These are phyloP conservation scores for Zelonia costaricensis DNA, from an alignment of 208 protist genomes.

Conservation along the genomic window DNA sequence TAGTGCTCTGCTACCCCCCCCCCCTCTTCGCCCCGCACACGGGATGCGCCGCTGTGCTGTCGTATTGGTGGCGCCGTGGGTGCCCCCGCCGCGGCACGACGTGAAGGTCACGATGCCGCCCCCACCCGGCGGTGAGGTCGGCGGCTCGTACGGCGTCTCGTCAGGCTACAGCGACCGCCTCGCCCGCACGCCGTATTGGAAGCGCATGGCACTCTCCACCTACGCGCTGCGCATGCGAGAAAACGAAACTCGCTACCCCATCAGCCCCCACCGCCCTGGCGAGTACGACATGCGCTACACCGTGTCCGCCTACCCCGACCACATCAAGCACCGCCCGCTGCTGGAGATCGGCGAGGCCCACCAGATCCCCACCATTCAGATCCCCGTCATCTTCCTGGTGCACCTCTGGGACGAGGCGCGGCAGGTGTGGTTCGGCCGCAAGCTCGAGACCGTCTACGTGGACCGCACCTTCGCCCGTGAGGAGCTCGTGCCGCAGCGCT, in stretches of 20 bases:
- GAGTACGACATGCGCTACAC: conserved; percentile 91
- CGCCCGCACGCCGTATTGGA: conserved; percentile 83
- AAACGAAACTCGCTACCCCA: conserved; percentile 85
- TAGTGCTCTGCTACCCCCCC: too few species aligned
- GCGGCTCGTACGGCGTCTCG: conserved; percentile 81
- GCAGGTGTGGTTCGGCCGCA: conserved; percentile 69
- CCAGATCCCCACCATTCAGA: conserved; percentile 64
- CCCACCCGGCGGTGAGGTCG: conserved; percentile 82
- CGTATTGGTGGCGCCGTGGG: conserved; percentile 70
- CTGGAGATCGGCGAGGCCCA: conserved; percentile 85
- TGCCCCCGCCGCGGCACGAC: conserved; percentile 80
- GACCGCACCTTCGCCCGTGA: conserved; percentile 58
- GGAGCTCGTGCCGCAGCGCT: conserved; percentile 84
- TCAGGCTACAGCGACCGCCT: conserved; percentile 86
- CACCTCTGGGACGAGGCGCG: conserved; percentile 80
- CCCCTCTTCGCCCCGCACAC: too few species aligned
- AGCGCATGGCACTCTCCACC: conserved; percentile 87
- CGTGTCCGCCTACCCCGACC: conserved; percentile 71
- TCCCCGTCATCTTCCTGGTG: conserved; percentile 87
- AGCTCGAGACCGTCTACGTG: conserved; percentile 90
- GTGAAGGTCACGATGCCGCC: conserved; percentile 86
- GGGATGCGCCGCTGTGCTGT: conserved; percentile 5
- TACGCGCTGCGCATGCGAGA: conserved; percentile 83
- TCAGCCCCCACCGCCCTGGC: conserved; percentile 62
- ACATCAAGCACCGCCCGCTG: conserved; percentile 69